A percentile compares a stretch with the other conserved stretches of the same genome.
phyloP scores from a whole-genome alignment of 768 basidiomycete genomes.

The Harrya chromipes region DNA sequence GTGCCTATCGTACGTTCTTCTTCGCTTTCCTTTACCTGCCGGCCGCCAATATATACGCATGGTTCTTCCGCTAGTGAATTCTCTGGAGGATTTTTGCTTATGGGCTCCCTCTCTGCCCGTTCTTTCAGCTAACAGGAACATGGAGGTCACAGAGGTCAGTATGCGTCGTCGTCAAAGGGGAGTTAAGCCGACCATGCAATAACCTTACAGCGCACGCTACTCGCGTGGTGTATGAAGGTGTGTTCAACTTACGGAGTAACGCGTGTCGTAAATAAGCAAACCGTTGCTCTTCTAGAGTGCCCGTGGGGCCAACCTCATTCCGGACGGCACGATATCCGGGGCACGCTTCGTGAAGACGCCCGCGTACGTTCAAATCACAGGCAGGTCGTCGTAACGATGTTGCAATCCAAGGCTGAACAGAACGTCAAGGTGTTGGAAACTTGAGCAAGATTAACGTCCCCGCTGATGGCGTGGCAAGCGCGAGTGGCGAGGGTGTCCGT shows the following conservation, averaged over 20 bases:
- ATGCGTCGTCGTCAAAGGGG: constrained; percentile 3
- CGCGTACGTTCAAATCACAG: constrained; percentile 73
- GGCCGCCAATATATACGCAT: neutral
- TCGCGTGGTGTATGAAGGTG: constrained; percentile 53
- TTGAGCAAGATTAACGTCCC: constrained; percentile 65
- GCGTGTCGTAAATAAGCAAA: neutral
- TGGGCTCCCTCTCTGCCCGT: constrained; percentile 51
- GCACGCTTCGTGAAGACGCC: constrained; percentile 71
- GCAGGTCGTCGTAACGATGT: constrained; percentile 27
- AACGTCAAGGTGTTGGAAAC: constrained; percentile 57
- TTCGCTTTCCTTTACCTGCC: neutral
- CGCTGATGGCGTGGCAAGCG: constrained; percentile 53
- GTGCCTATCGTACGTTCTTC: constrained; percentile 50
- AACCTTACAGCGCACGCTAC: constrained; percentile 39
- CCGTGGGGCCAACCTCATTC: constrained; percentile 66
- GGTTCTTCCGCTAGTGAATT: constrained; percentile 44
- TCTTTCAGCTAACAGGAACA: constrained; percentile 55
- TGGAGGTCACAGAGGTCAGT: constrained; percentile 64
- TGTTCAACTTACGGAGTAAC: constrained; percentile 4
- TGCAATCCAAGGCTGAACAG: constrained; percentile 18
- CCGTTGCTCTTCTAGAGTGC: constrained; percentile 38
- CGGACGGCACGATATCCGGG: constrained; percentile 64
- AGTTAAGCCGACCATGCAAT: constrained; percentile 14
- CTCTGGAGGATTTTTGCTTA: constrained; percentile 53
- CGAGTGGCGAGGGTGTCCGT: constrained; percentile 55